Base-by-base conservation (phyloP, 306 rosid species). In the Hylodesmum podocarpum region DNA sequence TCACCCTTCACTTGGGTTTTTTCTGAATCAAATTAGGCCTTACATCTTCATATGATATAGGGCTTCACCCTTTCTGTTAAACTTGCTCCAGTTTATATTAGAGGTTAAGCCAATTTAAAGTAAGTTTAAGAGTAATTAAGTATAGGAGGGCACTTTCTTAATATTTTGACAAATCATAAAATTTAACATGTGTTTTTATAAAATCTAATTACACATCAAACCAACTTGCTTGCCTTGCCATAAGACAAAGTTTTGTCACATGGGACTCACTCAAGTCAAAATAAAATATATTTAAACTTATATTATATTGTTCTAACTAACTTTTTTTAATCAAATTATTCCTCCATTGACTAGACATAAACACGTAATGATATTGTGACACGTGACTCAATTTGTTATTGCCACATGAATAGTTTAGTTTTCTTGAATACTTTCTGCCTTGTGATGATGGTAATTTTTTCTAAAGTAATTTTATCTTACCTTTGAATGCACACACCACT, bases 401-500 rank as follows among this genome's bases (percentile, higher is more conserved):
- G 22, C 34, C 44, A 50, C 16, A 33, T 34, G 33, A 65, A 65
- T 70, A 70, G 18, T 50, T 50, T 51, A 22, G 57, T 14, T 31
- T 70, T 19, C 75, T 49, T 47, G 33, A 22, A 4, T 22, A 39
- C 55, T 57, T 40, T 43, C 22, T 37, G 21, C 22, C 73, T 66
- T 66, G 34, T 34, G 80, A 9, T 41, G 75, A 77, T 40, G 68
- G 61, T 28, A 27, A 37, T 7, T 51, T 19, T 53, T 34, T 36
- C 40, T 41, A 1, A 70, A 70, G 55, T 70, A 61, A 70, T 70
- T 61, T 70, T 79, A 62, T 41, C 83, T 79, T 79, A 79, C 67
- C 74, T 72, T 72, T 51, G 41, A 79, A 72, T 72, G 74, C 71
- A 79, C 31, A 33, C 79, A 72, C 28, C 28, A 19, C 18, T 72